phyloP scores from a whole-genome alignment of 139 green algal species.

The Micractinium sp. region DNA sequence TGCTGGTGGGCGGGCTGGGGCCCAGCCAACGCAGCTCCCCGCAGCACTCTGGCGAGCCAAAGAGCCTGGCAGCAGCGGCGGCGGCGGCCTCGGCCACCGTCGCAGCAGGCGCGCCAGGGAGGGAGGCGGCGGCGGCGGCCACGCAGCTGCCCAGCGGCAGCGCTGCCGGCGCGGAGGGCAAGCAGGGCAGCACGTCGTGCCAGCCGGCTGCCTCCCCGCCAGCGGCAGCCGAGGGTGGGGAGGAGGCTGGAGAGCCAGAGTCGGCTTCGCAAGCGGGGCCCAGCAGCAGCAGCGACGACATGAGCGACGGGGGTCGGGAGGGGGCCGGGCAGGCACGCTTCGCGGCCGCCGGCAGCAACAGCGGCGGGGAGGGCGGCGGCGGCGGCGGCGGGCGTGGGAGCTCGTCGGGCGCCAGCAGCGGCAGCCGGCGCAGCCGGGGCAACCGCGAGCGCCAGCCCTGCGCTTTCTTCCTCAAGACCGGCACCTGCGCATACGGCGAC shows the following conservation, averaged over 20 bases:
- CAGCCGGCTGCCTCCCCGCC: neutral
- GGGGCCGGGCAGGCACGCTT: neutral
- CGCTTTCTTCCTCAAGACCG: conserved; percentile 65
- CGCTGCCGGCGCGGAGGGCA: neutral
- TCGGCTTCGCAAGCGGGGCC: neutral
- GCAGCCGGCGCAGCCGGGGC: neutral
- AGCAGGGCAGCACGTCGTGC: neutral
- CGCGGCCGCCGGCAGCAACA: neutral
- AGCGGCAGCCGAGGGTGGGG: neutral
- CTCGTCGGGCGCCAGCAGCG: neutral
- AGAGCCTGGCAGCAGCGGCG: neutral
- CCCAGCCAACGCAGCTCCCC: conserved; percentile 6
- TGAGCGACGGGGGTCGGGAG: neutral
- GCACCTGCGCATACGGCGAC: conserved; percentile 61
- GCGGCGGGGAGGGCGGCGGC: conserved; percentile 3
- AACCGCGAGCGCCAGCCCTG: conserved; percentile 28
- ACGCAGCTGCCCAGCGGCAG: neutral
- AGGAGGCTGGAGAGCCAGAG: neutral
- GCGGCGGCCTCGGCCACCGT: neutral
- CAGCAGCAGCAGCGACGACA: conserved; percentile 22
- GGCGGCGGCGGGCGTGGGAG: neutral
- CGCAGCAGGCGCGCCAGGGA: neutral
- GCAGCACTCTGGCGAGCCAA: neutral
- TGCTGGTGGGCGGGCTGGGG: neutral
- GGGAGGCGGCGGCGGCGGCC: neutral